These are phyloP conservation scores for Lepidium aucheri DNA, from an alignment of 345 rosid genomes.

Conservation along the genomic window DNA sequence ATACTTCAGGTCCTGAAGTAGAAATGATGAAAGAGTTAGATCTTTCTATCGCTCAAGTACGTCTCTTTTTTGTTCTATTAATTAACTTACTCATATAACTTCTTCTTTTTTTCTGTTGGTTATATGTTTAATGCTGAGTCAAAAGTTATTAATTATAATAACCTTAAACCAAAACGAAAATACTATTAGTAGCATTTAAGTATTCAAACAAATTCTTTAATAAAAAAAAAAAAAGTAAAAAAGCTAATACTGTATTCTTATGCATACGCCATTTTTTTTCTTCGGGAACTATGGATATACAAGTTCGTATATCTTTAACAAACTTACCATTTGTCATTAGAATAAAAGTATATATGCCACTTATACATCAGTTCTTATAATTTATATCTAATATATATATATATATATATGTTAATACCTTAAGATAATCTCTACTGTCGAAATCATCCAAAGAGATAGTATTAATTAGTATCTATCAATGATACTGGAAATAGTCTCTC, in stretches of 20 bases:
- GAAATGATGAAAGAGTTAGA: constrained; percentile 35
- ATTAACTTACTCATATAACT: no score
- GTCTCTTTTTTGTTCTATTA: neutral
- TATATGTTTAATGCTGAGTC: neutral
- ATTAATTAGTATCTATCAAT: neutral
- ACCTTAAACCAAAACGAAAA: neutral
- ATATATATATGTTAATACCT: neutral
- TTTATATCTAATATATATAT: neutral
- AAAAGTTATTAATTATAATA: neutral
- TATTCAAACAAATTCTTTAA: no score
- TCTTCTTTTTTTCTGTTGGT: neutral
- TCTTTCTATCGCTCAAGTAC: constrained; percentile 29
- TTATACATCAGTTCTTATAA: neutral
- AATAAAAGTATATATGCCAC: no score
- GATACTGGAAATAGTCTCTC: neutral
- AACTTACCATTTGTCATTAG: no score
- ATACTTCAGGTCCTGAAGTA: constrained; percentile 34
- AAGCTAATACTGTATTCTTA: no score
- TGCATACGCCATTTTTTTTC: no score
- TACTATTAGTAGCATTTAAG: neutral
- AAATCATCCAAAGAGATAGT: neutral
- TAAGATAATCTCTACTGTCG: neutral
- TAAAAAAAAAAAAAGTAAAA: no score
- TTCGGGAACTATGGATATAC: no score
- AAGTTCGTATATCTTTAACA: no score